Conservation (phyloP, 1,139 yeast species). For the Debaryomycetaceae sp. region DNA sequence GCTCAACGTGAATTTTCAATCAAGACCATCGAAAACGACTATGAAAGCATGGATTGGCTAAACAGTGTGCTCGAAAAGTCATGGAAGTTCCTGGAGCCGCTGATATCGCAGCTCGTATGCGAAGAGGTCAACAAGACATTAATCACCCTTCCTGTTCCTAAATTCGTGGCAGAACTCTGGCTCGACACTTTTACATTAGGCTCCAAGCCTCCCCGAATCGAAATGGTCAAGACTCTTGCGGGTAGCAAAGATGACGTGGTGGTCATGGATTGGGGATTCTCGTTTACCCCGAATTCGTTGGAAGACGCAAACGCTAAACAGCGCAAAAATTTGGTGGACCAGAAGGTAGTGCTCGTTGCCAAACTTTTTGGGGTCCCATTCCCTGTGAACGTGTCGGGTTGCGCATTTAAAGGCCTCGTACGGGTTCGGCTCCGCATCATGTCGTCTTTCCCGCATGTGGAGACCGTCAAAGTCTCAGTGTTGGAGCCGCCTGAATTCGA, state of each 20-base stretch:
- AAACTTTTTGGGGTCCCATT: conserved; percentile 55
- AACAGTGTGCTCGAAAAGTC: conserved; percentile 79
- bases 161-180: conserved; percentile 72
- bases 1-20: conserved; percentile 82
- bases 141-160: conserved; percentile 70
- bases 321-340: conserved; percentile 71
- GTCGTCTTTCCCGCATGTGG: conserved; percentile 84
- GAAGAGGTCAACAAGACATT: conserved; percentile 76
- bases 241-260: conserved; percentile 86
- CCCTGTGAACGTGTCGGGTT: conserved; percentile 52
- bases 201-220: conserved; percentile 89
- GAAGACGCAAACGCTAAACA: conserved; percentile 81
- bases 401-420: conserved; percentile 54
- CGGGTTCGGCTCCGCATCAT: conserved; percentile 84
- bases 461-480: conserved; percentile 76
- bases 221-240: conserved; percentile 75
- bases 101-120: conserved; percentile 76
- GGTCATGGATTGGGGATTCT: conserved; percentile 91
- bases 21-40: conserved; percentile 71
- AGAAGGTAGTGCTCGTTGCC: conserved; percentile 60
- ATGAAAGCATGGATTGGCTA: conserved; percentile 92
- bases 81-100: conserved; percentile 87
- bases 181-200: conserved; percentile 85
- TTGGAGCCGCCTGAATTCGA: conserved; percentile 83
- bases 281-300: conserved; percentile 83